These are phyloP conservation scores for Colletotrichum tabaci DNA, from an alignment of 2,329 filamentous ascomycete genomes.

Conservation along the genomic window DNA sequence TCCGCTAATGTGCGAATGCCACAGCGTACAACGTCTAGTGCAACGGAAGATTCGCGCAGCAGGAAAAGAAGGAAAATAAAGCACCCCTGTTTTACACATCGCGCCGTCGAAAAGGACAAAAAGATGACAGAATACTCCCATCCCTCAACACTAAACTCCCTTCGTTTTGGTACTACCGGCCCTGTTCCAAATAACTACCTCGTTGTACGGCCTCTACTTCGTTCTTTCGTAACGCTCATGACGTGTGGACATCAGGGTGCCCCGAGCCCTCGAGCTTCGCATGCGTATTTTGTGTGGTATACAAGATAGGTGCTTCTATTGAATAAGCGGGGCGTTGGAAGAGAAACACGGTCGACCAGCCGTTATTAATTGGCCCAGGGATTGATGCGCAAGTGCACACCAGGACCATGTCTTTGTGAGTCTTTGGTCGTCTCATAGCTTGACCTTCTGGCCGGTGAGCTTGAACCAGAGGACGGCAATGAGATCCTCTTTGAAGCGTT, in stretches of 20 bases:
- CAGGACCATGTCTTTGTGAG: slow-evolving; percentile 17
- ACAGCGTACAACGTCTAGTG: slow-evolving; percentile 26
- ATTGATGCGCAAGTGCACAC: slow-evolving; percentile 29
- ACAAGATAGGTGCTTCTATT: slow-evolving; percentile 34
- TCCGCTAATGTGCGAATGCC: slow-evolving; percentile 19
- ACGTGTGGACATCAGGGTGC: slow-evolving; percentile 29
- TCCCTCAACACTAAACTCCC: slow-evolving; percentile 29
- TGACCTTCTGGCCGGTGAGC: slow-evolving; percentile 73
- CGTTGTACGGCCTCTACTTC: slow-evolving; percentile 14
- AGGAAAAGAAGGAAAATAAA: background rate
- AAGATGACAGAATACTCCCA: slow-evolving; percentile 33
- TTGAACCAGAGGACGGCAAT: slow-evolving; percentile 74
- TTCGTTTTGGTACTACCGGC: slow-evolving; percentile 23
- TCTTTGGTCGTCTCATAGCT: slow-evolving; percentile 57
- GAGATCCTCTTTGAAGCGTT: slow-evolving; percentile 79
- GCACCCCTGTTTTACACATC: slow-evolving; percentile 25
- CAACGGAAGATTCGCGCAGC: slow-evolving; percentile 10
- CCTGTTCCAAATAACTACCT: slow-evolving; percentile 15
- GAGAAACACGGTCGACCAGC: slow-evolving; percentile 41
- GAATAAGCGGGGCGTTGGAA: slow-evolving; percentile 35
- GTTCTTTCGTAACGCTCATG: slow-evolving; percentile 35
- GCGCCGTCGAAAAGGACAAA: background rate
- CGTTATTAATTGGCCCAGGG: slow-evolving; percentile 34
- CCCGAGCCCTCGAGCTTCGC: slow-evolving; percentile 19
- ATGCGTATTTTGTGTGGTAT: slow-evolving; percentile 37